Evolutionary conservation across 202 grass and related monocot species (phyloP).

Genomic region (Eragrostis tef): DNA sequence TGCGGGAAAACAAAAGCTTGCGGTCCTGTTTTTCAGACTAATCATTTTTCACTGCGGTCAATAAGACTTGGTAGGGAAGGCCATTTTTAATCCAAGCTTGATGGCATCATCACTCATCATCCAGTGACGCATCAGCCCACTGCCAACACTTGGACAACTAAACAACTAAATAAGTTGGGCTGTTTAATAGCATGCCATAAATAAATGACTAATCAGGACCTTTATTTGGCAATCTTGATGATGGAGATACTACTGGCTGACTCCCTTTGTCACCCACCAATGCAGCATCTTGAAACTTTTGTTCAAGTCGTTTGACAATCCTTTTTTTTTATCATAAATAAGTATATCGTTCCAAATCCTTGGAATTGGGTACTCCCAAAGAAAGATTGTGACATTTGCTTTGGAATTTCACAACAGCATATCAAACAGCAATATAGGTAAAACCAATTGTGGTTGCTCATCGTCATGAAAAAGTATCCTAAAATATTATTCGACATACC

Average conservation of each 20-base stretch:
- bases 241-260: no score
- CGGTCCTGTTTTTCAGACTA: background rate
- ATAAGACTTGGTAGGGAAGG: background rate
- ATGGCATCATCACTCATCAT: constrained; percentile 5
- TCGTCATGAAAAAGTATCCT: background rate
- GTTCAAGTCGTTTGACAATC: constrained; percentile 44
- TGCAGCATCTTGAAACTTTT: constrained; percentile 60
- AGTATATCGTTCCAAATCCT: constrained; percentile 70
- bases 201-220: no score
- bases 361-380: constrained; percentile 67
- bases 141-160: background rate
- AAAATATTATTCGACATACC: constrained; percentile 49
- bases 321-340: constrained; percentile 71
- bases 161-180: no score
- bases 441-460: constrained; percentile 31
- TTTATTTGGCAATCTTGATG: no score
- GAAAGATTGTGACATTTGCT: constrained; percentile 47
- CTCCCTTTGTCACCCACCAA: constrained; percentile 68
- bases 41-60: background rate
- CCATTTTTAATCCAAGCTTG: background rate
- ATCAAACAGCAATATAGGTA: constrained; percentile 37
- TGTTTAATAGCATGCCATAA: no score
- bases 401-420: constrained; percentile 58
- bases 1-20: background rate
- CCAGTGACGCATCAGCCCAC: background rate